phyloP scores from a whole-genome alignment of 164 flowering plant species.

The Aristolochia fimbriata region DNA sequence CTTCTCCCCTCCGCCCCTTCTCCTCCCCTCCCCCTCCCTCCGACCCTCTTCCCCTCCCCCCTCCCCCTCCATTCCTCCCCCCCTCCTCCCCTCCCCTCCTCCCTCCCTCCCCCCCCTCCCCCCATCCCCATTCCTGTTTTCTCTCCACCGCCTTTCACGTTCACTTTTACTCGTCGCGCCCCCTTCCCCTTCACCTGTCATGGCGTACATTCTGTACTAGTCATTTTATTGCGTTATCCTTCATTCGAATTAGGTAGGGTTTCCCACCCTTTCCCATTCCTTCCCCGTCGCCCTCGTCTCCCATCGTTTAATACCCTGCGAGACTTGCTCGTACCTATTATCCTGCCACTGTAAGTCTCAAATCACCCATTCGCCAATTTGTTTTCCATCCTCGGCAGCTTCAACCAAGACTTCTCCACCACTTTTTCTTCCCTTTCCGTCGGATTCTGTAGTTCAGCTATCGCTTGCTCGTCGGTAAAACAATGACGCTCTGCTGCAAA shows the following conservation, averaged over 20 bases:
- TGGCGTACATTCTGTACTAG: slow-evolving; percentile 81
- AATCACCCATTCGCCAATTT: too few species aligned
- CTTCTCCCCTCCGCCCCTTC: slow-evolving; percentile 12
- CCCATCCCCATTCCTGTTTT: slow-evolving; percentile 49
- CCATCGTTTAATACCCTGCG: too few species aligned
- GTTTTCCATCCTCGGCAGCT: too few species aligned
- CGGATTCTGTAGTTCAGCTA: too few species aligned
- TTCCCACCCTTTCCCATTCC: too few species aligned
- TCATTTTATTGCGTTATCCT: slow-evolving; percentile 60
- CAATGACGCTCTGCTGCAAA: too few species aligned
- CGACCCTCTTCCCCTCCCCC: slow-evolving; percentile 27
- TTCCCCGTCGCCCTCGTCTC: too few species aligned
- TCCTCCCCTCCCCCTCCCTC: slow-evolving; percentile 22
- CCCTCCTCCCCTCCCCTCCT: slow-evolving; percentile 16
- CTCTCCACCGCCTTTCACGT: slow-evolving; percentile 31
- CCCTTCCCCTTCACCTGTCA: slow-evolving; percentile 93
- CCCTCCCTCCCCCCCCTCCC: slow-evolving; percentile 45
- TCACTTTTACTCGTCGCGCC: slow-evolving; percentile 55
- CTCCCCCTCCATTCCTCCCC: slow-evolving; percentile 33
- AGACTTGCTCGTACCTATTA: too few species aligned
- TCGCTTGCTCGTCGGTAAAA: too few species aligned
- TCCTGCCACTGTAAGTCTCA: too few species aligned
- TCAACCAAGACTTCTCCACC: too few species aligned
- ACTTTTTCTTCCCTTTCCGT: too few species aligned
- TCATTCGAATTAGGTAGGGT: slow-evolving; percentile 40